A percentile compares a stretch with the other conserved stretches of the same genome.
Conservation (phyloP, 1,139 yeast genomes). For the Pichia sp. region DNA sequence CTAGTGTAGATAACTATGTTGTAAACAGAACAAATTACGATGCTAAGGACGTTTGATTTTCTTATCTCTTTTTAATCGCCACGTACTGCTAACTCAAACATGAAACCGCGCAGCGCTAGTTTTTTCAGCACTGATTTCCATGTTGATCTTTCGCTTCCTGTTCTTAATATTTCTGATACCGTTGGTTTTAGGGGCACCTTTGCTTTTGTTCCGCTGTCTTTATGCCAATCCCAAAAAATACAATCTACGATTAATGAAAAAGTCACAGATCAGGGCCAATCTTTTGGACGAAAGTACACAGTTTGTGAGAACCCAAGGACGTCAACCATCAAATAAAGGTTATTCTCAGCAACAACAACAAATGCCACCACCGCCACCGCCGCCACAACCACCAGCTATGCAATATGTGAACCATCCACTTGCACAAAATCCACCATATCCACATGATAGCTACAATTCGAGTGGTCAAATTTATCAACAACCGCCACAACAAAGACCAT, state of each 20-base stretch:
- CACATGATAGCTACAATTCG: background rate
- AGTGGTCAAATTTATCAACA: background rate
- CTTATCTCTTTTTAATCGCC: no score
- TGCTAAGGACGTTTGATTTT: no score
- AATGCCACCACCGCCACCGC: conserved; percentile 5
- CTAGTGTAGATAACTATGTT: no score
- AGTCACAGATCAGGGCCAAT: conserved; percentile 26
- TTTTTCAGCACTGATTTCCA: no score
- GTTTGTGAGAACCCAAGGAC: conserved; percentile 3
- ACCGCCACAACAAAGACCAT: background rate
- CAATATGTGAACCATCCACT: conserved; percentile 4
- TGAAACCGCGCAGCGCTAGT: no score
- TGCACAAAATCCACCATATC: background rate
- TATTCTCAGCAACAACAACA: conserved; percentile 9
- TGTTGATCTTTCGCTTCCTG: no score
- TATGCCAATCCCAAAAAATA: background rate
- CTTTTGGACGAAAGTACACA: conserved; percentile 18
- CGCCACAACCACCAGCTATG: conserved; percentile 1
- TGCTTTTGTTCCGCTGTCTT: no score
- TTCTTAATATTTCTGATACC: background rate
- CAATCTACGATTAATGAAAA: conserved; percentile 15
- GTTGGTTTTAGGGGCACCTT: background rate
- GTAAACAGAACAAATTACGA: no score
- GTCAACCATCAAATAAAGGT: background rate
- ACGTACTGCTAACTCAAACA: no score